These are phyloP conservation scores for Candida ipomoeae DNA, from an alignment of 805 yeast species.

Conservation along the genomic window DNA sequence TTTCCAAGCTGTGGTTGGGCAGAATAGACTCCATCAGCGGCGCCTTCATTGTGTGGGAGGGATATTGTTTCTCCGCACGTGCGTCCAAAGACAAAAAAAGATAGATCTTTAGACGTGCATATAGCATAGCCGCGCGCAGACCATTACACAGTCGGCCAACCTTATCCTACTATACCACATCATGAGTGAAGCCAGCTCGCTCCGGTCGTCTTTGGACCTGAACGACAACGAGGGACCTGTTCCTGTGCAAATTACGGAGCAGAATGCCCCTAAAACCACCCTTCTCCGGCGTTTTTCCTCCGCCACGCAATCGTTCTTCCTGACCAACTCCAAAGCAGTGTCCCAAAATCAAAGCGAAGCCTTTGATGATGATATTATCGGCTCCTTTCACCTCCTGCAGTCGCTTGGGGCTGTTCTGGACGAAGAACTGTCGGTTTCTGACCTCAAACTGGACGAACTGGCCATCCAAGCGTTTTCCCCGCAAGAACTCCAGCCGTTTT, in stretches of 20 bases:
- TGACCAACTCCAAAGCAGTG: background rate
- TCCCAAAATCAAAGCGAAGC: constrained; percentile 4
- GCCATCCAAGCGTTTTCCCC: background rate
- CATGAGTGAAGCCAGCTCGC: constrained; percentile 1
- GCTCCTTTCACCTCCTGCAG: constrained; percentile 5
- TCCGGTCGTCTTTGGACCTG: constrained; percentile 7
- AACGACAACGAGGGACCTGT: constrained; percentile 4
- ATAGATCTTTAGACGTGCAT: background rate
- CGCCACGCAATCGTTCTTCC: constrained; percentile 14
- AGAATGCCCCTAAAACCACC: constrained; percentile 4
- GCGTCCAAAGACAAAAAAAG: background rate
- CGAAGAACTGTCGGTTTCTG: background rate
- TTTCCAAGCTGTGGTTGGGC: background rate
- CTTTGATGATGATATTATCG: constrained; percentile 6
- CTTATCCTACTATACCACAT: background rate
- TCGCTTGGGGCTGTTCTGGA: constrained; percentile 1
- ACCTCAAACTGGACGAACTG: background rate
- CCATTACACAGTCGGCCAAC: background rate
- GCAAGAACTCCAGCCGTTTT: background rate
- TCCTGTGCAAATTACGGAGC: constrained; percentile 12
- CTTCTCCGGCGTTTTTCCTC: constrained; percentile 16
- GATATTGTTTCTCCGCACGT: background rate
- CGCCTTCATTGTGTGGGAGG: background rate
- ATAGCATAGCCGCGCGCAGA: background rate
- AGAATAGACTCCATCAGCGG: constrained; percentile 2